Evolutionary conservation across 140 eudicot genomes (phyloP), one percentile per base, ranked within the genome.

Genomic region (Cichorium intybus): DNA sequence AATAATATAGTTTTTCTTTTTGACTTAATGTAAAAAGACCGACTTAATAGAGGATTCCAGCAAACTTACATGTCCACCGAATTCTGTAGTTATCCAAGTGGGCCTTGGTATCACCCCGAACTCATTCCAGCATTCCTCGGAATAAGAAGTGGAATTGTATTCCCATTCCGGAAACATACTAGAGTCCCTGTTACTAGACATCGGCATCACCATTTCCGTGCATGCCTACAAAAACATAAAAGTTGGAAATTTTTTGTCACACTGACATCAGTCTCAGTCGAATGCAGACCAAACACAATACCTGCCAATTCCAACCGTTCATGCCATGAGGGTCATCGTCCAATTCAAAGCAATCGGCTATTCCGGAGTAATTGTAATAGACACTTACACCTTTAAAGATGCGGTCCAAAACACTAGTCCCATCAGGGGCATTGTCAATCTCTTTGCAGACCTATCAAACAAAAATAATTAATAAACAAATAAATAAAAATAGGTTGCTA

Each of bases 251-350:
- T 28, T 11, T 62, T 41, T 45, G 56, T 24, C 24, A 49, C 35
- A 37, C 45, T 6, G 3, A 11, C 45, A 37, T 39, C 35, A 31
- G 47, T 39, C 47, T 39, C 7, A 31, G 35, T 31, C 8, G 7
- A 31, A 31, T 31, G 35, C 35, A 31, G 1, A 6, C 35, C 41
- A 34, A 34, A 34, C 41, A 34, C 12, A 34, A 12, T 34, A 34
- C 98, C 96, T 91, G 98, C 95, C 95, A 91, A 68, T 87, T 78
- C 98, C 98, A 91, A 43, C 98, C 98, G 46, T 72, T 60, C 92
- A 85, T 80, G 73, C 98, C 98, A 55, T 91, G 96, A 26, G 96
- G 96, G 46, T 87, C 98, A 53, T 91, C 98, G 47, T 81, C 87
- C 80, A 91, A 72, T 12, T 92, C 77, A 59, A 87, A 92, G 80